Evolutionary conservation across 768 basidiomycete species (phyloP).

Genomic region (Chalciporus chontae): DNA sequence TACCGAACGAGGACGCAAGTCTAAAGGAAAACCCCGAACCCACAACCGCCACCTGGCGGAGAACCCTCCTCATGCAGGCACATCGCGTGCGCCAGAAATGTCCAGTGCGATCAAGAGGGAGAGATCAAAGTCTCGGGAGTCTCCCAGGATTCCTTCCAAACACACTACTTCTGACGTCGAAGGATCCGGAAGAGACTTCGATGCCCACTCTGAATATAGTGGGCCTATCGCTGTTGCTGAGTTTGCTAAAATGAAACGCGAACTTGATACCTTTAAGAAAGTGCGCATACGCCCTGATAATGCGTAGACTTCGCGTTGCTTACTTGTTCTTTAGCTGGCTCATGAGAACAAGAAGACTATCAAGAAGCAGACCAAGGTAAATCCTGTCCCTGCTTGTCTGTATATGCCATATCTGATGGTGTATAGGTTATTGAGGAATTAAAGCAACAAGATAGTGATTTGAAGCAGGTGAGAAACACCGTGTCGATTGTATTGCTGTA

Average conservation of each 20-base stretch:
- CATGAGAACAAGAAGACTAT: constrained; percentile 46
- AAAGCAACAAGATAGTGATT: constrained; percentile 38
- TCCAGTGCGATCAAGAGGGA: constrained; percentile 23
- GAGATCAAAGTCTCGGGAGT: constrained; percentile 37
- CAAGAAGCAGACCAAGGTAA: constrained; percentile 58
- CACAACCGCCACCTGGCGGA: constrained; percentile 22
- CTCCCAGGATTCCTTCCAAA: constrained; percentile 20
- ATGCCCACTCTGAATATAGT: constrained; percentile 17
- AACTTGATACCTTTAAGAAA: constrained; percentile 55
- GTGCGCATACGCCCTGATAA: constrained; percentile 16
- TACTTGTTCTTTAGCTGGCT: constrained; percentile 26
- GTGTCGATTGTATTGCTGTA: not conserved
- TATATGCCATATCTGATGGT: constrained; percentile 4
- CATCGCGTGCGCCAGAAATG: constrained; percentile 9
- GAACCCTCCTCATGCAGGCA: constrained; percentile 13
- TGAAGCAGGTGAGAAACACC: constrained; percentile 34
- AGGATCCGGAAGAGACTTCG: constrained; percentile 25
- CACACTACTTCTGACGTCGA: constrained; percentile 25
- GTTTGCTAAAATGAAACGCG: constrained; percentile 51
- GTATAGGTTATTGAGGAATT: constrained; percentile 52
- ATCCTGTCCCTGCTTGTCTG: not conserved
- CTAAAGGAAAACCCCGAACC: constrained; percentile 25
- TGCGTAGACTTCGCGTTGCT: constrained; percentile 1
- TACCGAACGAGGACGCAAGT: constrained; percentile 32
- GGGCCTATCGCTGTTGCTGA: constrained; percentile 45